Conservation (phyloP, 257 asterid genomes). For the Knoxia roxburghii region DNA sequence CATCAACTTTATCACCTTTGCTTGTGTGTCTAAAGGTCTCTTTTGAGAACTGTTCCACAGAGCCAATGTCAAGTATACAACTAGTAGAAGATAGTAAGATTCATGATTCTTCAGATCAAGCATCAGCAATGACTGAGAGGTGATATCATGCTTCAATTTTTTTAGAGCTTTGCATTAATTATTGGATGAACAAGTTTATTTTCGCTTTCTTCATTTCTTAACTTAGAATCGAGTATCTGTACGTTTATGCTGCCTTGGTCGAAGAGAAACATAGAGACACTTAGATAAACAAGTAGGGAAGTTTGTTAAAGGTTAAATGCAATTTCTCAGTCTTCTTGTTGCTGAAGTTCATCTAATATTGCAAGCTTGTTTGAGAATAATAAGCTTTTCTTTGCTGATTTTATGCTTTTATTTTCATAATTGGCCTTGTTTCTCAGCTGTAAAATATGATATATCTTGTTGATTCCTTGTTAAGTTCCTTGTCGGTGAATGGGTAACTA, state of each 20-base stretch:
- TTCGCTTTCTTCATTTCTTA: not conserved
- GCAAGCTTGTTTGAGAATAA: not conserved
- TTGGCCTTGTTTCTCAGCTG: not conserved
- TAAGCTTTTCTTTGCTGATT: not conserved
- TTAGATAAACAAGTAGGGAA: not conserved
- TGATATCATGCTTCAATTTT: slow-evolving; percentile 20
- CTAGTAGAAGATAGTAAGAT: slow-evolving; percentile 49
- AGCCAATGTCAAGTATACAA: slow-evolving; percentile 55
- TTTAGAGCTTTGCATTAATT: not conserved
- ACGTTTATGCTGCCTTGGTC: not conserved
- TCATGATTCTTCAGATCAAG: slow-evolving; percentile 52
- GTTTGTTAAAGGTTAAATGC: not conserved
- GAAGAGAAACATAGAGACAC: not conserved
- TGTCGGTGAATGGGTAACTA: not conserved
- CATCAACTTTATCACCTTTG: slow-evolving; percentile 54
- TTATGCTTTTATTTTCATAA: not conserved
- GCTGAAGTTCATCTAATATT: not conserved
- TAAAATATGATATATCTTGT: too few species aligned
- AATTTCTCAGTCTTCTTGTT: not conserved
- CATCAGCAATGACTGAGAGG: slow-evolving; percentile 47
- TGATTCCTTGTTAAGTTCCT: too few species aligned
- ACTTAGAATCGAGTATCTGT: not conserved
- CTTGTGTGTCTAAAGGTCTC: slow-evolving; percentile 61
- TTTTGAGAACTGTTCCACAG: slow-evolving; percentile 61
- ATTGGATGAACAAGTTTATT: not conserved